Evolutionary conservation across 1,139 yeast species (phyloP).

Genomic region (Suhomyces atakaporum): DNA sequence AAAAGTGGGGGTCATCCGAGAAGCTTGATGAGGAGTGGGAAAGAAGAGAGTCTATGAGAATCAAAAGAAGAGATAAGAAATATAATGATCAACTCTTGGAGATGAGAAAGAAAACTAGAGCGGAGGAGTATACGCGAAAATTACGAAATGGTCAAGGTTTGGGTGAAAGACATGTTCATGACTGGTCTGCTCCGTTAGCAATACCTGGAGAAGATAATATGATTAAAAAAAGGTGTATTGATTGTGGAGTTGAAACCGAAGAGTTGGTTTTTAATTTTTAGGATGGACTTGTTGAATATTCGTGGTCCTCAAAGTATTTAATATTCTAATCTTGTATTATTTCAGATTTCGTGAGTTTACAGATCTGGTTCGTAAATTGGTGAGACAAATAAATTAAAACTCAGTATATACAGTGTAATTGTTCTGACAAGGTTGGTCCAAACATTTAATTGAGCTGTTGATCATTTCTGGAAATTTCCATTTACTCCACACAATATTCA

Average conservation of each 20-base stretch:
- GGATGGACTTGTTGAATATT: neutral
- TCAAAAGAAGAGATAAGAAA: conserved; percentile 74
- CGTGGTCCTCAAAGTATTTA: no score
- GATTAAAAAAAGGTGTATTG: conserved; percentile 64
- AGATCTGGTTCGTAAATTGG: no score
- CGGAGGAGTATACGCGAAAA: conserved; percentile 82
- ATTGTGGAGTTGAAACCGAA: conserved; percentile 85
- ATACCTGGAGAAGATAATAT: conserved; percentile 38
- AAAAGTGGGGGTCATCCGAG: conserved; percentile 93
- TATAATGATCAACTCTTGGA: conserved; percentile 74
- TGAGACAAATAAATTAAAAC: no score
- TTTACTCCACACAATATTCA: no score
- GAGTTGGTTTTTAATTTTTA: conserved; percentile 42
- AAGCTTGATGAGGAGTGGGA: conserved; percentile 93
- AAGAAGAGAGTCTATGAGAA: conserved; percentile 69
- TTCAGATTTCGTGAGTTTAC: no score
- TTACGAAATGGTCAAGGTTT: conserved; percentile 57
- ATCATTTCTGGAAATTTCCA: no score
- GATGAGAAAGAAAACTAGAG: conserved; percentile 89
- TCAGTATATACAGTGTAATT: no score
- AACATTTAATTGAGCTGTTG: no score
- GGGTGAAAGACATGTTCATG: conserved; percentile 67
- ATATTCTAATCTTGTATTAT: no score
- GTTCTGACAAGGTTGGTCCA: no score
- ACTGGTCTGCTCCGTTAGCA: conserved; percentile 66